Conservation (phyloP, 768 basidiomycete species). For the Mycena belliarum region DNA sequence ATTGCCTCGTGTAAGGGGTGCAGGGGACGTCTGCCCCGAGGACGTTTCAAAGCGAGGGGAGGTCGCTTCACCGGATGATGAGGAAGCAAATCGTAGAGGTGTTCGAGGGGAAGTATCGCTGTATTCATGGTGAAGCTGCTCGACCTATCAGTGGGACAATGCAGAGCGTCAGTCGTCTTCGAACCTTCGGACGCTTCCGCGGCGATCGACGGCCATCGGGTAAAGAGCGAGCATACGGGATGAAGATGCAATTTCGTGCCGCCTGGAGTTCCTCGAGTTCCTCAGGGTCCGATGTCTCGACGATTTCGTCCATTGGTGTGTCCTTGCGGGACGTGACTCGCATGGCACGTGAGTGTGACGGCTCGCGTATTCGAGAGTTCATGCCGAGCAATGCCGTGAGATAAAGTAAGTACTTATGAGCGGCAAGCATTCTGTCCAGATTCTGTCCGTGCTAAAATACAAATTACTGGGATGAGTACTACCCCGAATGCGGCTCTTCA, state of each 20-base stretch:
- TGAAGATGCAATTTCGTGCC: conserved; percentile 11
- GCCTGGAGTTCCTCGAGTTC: conserved; percentile 48
- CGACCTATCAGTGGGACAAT: not conserved
- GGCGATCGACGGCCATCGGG: conserved; percentile 4
- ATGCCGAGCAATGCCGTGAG: too few species aligned
- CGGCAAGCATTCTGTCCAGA: too few species aligned
- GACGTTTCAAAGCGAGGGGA: not conserved
- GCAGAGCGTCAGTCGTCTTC: not conserved
- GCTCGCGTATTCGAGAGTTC: not conserved
- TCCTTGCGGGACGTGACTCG: not conserved
- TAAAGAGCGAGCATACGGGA: not conserved
- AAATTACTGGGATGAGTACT: conserved; percentile 11
- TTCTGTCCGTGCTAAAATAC: conserved; percentile 17
- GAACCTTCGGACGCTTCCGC: conserved; percentile 13
- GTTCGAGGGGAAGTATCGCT: not conserved
- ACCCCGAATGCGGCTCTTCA: conserved; percentile 39
- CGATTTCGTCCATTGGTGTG: conserved; percentile 39
- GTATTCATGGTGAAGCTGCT: conserved; percentile 13
- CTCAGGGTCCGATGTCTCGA: conserved; percentile 67
- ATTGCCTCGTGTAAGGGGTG: not conserved
- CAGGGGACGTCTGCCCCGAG: conserved; percentile 5
- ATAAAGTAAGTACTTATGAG: too few species aligned
- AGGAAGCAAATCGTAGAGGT: not conserved
- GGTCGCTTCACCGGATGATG: not conserved
- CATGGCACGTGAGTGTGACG: not conserved